These are phyloP conservation scores for Teunomyces tritomae DNA, from an alignment of 805 yeast genomes.

Conservation along the genomic window DNA sequence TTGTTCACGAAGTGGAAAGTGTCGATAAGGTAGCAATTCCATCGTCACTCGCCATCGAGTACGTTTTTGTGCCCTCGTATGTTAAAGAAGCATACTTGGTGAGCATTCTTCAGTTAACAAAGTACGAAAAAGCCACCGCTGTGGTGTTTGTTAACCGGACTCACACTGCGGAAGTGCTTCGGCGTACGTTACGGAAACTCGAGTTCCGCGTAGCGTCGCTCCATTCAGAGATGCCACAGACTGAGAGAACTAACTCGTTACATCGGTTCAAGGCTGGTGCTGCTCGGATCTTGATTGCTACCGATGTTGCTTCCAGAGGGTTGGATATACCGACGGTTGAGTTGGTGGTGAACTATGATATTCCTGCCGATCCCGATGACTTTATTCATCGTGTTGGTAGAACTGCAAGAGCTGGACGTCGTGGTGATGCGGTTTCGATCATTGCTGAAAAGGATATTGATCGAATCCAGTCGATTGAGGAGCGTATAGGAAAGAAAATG, in stretches of 20 bases:
- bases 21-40: constrained; percentile 82
- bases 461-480: constrained; percentile 83
- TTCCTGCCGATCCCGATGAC: constrained; percentile 95
- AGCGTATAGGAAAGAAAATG: constrained; percentile 77
- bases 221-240: constrained; percentile 93
- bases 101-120: constrained; percentile 60
- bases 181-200: constrained; percentile 70
- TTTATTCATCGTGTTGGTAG: constrained; percentile 97
- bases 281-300: constrained; percentile 87
- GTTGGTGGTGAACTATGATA: constrained; percentile 84
- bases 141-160: constrained; percentile 92
- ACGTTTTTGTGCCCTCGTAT: constrained; percentile 77
- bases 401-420: constrained; percentile 96
- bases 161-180: constrained; percentile 79
- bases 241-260: constrained; percentile 84
- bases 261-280: constrained; percentile 94
- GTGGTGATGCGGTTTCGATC: constrained; percentile 78
- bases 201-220: constrained; percentile 83
- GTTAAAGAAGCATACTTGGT: constrained; percentile 88
- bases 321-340: constrained; percentile 93
- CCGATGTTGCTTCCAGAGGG: constrained; percentile 98
- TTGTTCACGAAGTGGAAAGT: constrained; percentile 71
- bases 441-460: constrained; percentile 83
- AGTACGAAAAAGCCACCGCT: constrained; percentile 63
- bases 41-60: constrained; percentile 58